Conservation (phyloP, 768 basidiomycete species). For the Tricholoma sp. region DNA sequence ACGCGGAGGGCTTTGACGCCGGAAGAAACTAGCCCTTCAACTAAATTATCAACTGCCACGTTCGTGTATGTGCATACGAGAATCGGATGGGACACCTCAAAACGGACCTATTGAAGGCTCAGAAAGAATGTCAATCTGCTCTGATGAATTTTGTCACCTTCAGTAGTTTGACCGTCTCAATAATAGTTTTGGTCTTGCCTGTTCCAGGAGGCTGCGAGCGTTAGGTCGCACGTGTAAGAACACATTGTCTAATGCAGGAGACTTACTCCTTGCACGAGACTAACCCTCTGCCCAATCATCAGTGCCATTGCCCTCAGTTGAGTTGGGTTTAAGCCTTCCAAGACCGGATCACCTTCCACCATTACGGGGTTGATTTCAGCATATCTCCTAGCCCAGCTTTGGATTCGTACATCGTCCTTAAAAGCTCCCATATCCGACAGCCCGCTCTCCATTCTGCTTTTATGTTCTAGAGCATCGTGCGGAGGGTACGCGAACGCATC, state of each 20-base stretch:
- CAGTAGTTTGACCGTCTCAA: conserved; percentile 76
- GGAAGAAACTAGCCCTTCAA: conserved; percentile 60
- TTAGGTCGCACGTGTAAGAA: neutral
- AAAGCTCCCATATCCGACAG: conserved; percentile 44
- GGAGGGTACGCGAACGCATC: conserved; percentile 35
- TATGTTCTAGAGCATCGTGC: conserved; percentile 34
- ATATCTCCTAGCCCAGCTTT: conserved; percentile 79
- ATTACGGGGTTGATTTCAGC: conserved; percentile 49
- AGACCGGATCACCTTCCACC: conserved; percentile 73
- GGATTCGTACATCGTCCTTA: conserved; percentile 66
- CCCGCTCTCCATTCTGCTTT: conserved; percentile 7
- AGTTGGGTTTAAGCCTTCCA: conserved; percentile 62
- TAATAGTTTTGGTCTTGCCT: conserved; percentile 89
- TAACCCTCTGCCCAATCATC: conserved; percentile 77
- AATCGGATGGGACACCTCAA: conserved; percentile 76
- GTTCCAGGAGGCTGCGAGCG: conserved; percentile 74
- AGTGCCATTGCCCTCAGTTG: conserved; percentile 79
- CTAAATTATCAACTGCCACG: conserved; percentile 86
- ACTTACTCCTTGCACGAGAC: conserved; percentile 83
- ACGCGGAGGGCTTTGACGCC: conserved; percentile 74
- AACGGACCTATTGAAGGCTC: conserved; percentile 48
- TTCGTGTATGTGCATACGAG: conserved; percentile 95
- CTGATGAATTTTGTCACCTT: conserved; percentile 42
- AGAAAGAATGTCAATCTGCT: neutral
- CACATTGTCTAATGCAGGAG: conserved; percentile 3